Conservation (phyloP, 2,329 filamentous ascomycete genomes). For the Colletotrichum filicis region DNA sequence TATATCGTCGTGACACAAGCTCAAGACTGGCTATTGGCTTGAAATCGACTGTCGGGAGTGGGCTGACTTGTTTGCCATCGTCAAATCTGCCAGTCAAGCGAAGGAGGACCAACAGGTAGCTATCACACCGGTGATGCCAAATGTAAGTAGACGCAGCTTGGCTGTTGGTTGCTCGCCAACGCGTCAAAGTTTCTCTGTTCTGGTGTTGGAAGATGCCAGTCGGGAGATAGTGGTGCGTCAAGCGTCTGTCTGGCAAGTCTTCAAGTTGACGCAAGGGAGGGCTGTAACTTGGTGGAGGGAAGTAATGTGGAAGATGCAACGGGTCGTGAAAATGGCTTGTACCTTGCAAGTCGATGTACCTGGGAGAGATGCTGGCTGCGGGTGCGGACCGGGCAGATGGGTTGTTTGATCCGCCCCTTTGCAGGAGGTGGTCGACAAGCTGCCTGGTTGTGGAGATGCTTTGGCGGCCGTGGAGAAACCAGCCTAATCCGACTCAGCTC, state of each 20-base stretch:
- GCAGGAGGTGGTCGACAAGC: conserved; percentile 33
- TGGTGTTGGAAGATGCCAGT: conserved; percentile 26
- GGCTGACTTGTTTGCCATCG: conserved; percentile 37
- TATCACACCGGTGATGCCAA: conserved; percentile 37
- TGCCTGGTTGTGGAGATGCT: conserved; percentile 31
- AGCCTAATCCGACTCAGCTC: conserved; percentile 25
- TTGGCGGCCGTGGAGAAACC: conserved; percentile 33
- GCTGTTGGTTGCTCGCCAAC: conserved; percentile 37
- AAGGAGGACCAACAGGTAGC: conserved; percentile 25
- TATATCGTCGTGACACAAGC: conserved; percentile 34
- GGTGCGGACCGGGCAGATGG: conserved; percentile 35
- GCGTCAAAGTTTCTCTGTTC: conserved; percentile 14
- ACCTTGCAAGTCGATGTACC: conserved; percentile 35
- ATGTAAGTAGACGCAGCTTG: conserved; percentile 30
- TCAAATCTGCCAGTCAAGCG: conserved; percentile 33
- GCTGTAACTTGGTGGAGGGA: conserved; percentile 34
- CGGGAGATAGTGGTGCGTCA: conserved; percentile 29
- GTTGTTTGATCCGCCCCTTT: conserved; percentile 34
- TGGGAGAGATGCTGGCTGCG: conserved; percentile 33
- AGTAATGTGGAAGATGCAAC: conserved; percentile 27
- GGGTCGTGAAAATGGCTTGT: conserved; percentile 27
- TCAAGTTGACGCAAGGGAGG: conserved; percentile 33
- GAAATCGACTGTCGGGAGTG: conserved; percentile 31
- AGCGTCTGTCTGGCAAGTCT: conserved; percentile 17
- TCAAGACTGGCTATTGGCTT: conserved; percentile 36